Evolutionary conservation across 1,284 basidiomycete genomes (phyloP).

Genomic region (Kwoniella shivajii): DNA sequence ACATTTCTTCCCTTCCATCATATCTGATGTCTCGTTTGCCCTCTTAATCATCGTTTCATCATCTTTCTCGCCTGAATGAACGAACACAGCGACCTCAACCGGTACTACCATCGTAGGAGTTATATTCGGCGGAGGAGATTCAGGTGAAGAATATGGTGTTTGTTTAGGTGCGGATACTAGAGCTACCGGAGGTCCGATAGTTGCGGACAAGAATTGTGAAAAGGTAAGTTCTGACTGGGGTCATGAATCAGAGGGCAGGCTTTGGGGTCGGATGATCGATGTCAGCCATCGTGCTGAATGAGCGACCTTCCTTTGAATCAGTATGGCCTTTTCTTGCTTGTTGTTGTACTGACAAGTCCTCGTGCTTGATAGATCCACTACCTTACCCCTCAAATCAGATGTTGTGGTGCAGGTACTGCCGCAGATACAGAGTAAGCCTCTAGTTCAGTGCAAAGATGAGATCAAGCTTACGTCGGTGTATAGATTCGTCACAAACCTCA

Average conservation of each 20-base stretch:
- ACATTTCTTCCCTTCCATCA: too few relatives aligned
- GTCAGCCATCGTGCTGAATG: too few relatives aligned
- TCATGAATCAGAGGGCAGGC: neutral
- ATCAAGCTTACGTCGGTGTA: neutral
- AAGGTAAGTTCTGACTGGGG: constrained; percentile 64
- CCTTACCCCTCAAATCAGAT: constrained; percentile 89
- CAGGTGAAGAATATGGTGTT: constrained; percentile 74
- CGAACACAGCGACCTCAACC: constrained; percentile 73
- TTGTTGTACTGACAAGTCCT: too few relatives aligned
- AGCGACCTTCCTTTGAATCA: too few relatives aligned
- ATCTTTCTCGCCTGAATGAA: neutral
- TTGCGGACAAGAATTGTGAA: constrained; percentile 99
- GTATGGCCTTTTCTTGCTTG: too few relatives aligned
- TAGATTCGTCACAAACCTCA: constrained; percentile 82
- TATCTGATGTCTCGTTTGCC: neutral
- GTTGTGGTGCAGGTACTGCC: constrained; percentile 97
- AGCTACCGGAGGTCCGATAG: constrained; percentile 91
- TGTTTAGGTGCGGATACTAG: constrained; percentile 96
- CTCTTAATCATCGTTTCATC: neutral
- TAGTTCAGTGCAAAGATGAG: neutral
- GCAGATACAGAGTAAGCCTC: constrained; percentile 83
- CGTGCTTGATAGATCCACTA: constrained; percentile 85
- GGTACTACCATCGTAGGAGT: constrained; percentile 97
- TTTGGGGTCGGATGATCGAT: neutral
- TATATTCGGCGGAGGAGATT: constrained; percentile 66